Conservation (phyloP, 2,329 filamentous ascomycete species). For the Magnaporthales sp. region DNA sequence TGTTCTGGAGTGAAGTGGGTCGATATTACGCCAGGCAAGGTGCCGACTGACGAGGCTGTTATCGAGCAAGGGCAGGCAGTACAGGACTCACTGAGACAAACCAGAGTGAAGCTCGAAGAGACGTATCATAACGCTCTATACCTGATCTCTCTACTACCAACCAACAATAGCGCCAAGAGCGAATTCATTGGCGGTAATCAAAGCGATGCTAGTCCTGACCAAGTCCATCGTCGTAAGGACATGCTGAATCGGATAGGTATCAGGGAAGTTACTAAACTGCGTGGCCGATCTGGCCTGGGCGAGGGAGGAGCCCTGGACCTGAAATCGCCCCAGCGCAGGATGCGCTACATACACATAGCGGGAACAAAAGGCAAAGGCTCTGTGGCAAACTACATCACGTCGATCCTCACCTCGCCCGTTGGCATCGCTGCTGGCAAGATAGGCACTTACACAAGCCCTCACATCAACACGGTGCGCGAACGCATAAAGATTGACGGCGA, state of each 20-base stretch:
- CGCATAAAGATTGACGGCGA: constrained; percentile 72
- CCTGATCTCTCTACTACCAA: constrained; percentile 68
- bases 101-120: background rate
- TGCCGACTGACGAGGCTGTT: background rate
- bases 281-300: constrained; percentile 65
- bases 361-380: constrained; percentile 95
- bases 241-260: constrained; percentile 66
- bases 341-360: constrained; percentile 67
- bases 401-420: constrained; percentile 45
- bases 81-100: background rate
- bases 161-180: constrained; percentile 60
- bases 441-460: constrained; percentile 79
- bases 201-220: constrained; percentile 28
- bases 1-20: background rate
- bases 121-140: constrained; percentile 59
- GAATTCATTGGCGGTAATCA: constrained; percentile 29
- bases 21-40: background rate
- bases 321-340: constrained; percentile 15
- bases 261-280: constrained; percentile 75
- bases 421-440: constrained; percentile 30
- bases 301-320: constrained; percentile 25
- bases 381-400: constrained; percentile 74
- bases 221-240: constrained; percentile 18
- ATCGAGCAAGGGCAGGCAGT: background rate
- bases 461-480: constrained; percentile 75